A percentile compares a stretch with the other conserved stretches of the same genome.
Evolutionary conservation across 176 grass and related monocot species (phyloP).

Genomic region (Pharus latifolius): DNA sequence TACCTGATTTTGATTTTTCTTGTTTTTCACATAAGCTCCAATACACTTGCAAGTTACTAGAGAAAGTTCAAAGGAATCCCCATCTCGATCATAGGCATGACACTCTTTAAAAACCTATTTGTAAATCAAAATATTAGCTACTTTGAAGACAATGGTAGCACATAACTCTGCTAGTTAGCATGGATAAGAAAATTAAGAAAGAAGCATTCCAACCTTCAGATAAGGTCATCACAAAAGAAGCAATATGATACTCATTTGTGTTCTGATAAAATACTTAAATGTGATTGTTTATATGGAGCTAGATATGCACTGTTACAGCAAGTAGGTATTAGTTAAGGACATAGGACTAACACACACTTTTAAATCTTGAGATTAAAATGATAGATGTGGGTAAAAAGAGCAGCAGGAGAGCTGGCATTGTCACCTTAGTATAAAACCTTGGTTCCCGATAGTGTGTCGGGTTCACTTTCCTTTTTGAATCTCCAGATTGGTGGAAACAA

Average conservation of each 20-base stretch:
- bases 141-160: background rate
- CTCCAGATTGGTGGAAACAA: conserved; percentile 97
- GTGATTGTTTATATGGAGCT: background rate
- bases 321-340: background rate
- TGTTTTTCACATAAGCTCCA: conserved; percentile 86
- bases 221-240: background rate
- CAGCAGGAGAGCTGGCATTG: background rate
- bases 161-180: background rate
- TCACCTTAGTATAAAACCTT: conserved; percentile 93
- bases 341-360: background rate
- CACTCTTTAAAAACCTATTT: conserved; percentile 84
- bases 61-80: conserved; percentile 71
- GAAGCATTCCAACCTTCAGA: background rate
- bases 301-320: background rate
- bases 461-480: conserved; percentile 96
- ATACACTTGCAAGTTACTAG: conserved; percentile 87
- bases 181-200: background rate
- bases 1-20: conserved; percentile 99
- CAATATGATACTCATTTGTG: background rate
- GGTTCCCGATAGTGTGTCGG: conserved; percentile 94
- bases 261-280: background rate
- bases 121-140: background rate
- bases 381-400: background rate
- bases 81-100: conserved; percentile 48
- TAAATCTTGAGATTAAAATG: background rate